phyloP scores from a whole-genome alignment of 352 stramenopile genomes.

The Phytophthora foliorum region DNA sequence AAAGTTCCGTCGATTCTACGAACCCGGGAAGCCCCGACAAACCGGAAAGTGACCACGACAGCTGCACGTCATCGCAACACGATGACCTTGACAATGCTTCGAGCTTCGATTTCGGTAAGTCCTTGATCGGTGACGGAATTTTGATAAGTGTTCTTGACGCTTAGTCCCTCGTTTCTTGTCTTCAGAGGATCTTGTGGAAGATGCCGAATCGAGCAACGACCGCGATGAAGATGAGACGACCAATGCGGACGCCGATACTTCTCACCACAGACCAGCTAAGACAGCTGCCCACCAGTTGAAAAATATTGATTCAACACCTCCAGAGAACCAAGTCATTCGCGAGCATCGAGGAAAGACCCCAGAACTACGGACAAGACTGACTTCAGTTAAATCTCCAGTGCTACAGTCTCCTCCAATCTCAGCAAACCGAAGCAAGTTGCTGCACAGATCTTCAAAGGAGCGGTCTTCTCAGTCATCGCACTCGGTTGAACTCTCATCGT shows the following conservation, averaged over 20 bases:
- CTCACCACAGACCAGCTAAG: not conserved
- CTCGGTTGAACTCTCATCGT: constrained; percentile 30
- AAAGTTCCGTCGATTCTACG: not conserved
- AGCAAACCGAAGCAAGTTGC: constrained; percentile 7
- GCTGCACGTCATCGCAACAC: constrained; percentile 1
- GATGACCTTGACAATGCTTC: constrained; percentile 18
- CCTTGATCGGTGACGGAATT: not conserved
- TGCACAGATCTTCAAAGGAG: constrained; percentile 1
- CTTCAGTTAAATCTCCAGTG: constrained; percentile 23
- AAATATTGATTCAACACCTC: not conserved
- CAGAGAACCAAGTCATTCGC: constrained; percentile 9
- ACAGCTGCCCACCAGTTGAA: not conserved
- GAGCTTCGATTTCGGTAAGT: constrained; percentile 71
- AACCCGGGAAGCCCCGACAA: constrained; percentile 4
- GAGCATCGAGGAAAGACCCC: not conserved
- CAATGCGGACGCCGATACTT: not conserved
- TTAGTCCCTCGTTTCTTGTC: not conserved
- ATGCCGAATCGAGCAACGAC: constrained; percentile 24
- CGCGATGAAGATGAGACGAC: constrained; percentile 21
- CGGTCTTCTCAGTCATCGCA: not conserved
- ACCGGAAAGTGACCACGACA: constrained; percentile 11
- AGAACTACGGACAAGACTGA: constrained; percentile 5
- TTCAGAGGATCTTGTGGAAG: constrained; percentile 53
- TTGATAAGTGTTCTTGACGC: not conserved
- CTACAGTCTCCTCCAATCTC: constrained; percentile 10